Percentiles rank a stretch among this genome's conserved stretches.
phyloP scores from a whole-genome alignment of 1,284 basidiomycete genomes.

The Pyrrhoderma noxium region DNA sequence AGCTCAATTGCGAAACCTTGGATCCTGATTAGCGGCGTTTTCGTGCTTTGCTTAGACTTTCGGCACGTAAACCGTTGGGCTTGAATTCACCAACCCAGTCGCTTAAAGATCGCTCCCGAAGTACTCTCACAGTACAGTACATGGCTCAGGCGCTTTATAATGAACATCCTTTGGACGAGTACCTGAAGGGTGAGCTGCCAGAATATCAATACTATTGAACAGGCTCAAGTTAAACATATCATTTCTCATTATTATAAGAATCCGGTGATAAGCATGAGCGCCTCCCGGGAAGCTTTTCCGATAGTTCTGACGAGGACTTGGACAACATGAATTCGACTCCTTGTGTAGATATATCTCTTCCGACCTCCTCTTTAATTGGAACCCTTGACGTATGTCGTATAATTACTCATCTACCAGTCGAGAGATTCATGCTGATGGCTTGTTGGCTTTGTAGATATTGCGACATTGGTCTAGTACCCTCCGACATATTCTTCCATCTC shows the following conservation, averaged over 20 bases:
- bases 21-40: not conserved
- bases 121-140: not conserved
- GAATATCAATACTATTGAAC: not conserved
- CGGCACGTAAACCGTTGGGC: conserved; percentile 4
- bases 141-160: conserved; percentile 78
- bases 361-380: not conserved
- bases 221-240: not conserved
- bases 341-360: conserved; percentile 2
- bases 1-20: no score
- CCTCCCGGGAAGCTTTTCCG: conserved; percentile 9
- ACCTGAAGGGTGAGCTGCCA: conserved; percentile 55
- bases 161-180: conserved; percentile 68
- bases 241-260: conserved; percentile 1
- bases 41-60: not conserved
- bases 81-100: no score
- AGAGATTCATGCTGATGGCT: conserved; percentile 10
- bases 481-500: conserved; percentile 19
- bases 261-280: conserved; percentile 10
- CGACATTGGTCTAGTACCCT: conserved; percentile 21
- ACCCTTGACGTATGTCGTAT: conserved; percentile 5
- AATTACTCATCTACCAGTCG: conserved; percentile 8
- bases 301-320: conserved; percentile 9
- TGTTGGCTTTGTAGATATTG: conserved; percentile 24
- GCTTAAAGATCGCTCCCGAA: no score
- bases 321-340: conserved; percentile 1